phyloP scores from a whole-genome alignment of 495 filamentous ascomycete genomes.

The Xylaria longipes region DNA sequence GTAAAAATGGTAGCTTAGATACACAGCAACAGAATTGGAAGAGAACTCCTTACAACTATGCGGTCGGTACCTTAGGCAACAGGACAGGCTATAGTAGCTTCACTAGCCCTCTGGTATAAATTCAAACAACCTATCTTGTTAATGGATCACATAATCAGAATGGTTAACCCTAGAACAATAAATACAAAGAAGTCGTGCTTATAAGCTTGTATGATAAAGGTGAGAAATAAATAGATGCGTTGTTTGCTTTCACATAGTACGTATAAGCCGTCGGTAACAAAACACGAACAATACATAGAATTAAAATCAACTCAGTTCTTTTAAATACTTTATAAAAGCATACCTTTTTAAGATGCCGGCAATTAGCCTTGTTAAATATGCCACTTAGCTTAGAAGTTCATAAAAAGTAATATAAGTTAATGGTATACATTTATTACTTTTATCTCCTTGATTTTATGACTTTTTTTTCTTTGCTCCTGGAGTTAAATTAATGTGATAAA shows the following conservation, averaged over 20 bases:
- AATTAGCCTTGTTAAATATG: neutral
- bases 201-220: neutral
- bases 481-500: neutral
- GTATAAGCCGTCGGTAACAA: neutral
- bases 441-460: neutral
- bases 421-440: neutral
- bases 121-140: neutral
- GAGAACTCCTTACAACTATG: neutral
- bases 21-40: neutral
- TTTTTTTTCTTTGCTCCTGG: neutral
- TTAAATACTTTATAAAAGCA: neutral
- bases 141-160: neutral
- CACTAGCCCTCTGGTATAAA: neutral
- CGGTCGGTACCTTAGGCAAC: neutral
- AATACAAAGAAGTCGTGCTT: neutral
- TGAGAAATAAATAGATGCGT: neutral
- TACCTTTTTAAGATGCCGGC: neutral
- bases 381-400: neutral
- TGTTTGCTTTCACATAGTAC: neutral
- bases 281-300: neutral
- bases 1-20: neutral
- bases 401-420: neutral
- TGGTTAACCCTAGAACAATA: neutral
- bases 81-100: neutral
- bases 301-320: neutral